Conservation (phyloP, 495 filamentous ascomycete species). For the Melanomma pulvis-pyrius region DNA sequence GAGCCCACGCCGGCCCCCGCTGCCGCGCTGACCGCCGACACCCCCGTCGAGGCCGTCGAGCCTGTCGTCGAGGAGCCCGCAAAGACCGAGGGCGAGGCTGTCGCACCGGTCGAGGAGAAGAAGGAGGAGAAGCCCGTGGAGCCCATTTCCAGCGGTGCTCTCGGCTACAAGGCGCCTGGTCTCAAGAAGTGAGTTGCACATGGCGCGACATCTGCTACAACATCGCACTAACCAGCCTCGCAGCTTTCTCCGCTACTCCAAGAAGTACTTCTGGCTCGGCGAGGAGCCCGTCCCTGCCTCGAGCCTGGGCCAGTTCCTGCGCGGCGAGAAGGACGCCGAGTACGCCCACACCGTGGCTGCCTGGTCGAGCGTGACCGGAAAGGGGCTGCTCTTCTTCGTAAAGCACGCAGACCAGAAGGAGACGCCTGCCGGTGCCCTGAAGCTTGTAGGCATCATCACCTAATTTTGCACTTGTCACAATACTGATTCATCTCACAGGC, state of each 20-base stretch:
- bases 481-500: constrained; percentile 56
- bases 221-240: constrained; percentile 31
- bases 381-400: constrained; percentile 89
- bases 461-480: not conserved
- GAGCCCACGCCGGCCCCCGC: constrained; percentile 50
- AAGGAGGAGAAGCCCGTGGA: constrained; percentile 61
- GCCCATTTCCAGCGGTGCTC: constrained; percentile 71
- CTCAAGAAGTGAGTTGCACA: constrained; percentile 79
- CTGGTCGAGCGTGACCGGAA: constrained; percentile 91
- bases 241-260: constrained; percentile 67
- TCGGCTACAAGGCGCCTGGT: constrained; percentile 87
- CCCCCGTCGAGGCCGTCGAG: constrained; percentile 47
- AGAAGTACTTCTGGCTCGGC: constrained; percentile 93
- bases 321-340: constrained; percentile 78
- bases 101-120: constrained; percentile 49
- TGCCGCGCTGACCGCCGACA: constrained; percentile 48
- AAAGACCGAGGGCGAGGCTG: constrained; percentile 50
- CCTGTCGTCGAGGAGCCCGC: constrained; percentile 50
- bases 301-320: constrained; percentile 72
- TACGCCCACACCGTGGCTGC: constrained; percentile 77
- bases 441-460: constrained; percentile 64
- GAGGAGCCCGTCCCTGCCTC: constrained; percentile 76
- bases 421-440: constrained; percentile 77
- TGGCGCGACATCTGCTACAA: not conserved
- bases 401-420: constrained; percentile 84